Evolutionary conservation across 139 green algal species (phyloP).

Genomic region (Chlorella sp.): DNA sequence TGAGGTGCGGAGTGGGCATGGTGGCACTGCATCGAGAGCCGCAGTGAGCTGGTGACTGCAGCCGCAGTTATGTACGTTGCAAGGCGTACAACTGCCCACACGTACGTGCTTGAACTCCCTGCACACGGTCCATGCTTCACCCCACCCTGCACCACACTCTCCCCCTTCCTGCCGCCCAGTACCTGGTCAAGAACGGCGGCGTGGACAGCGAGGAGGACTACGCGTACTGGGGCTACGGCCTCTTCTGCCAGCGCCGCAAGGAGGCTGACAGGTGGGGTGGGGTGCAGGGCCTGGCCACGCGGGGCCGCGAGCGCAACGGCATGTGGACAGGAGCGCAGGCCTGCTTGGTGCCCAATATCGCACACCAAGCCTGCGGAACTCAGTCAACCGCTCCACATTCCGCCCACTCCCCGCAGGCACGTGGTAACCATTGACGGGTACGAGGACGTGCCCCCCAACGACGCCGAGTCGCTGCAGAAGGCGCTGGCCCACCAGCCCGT

Average conservation of each 20-base stretch:
- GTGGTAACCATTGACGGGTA: slow-evolving; percentile 82
- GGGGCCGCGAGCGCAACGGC: neutral
- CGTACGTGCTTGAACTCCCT: no score
- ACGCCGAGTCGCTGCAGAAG: slow-evolving; percentile 65
- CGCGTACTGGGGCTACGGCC: slow-evolving; percentile 70
- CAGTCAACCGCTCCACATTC: neutral
- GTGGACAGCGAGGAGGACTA: slow-evolving; percentile 91
- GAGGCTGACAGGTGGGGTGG: slow-evolving; percentile 43
- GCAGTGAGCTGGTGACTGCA: no score
- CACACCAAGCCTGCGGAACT: no score
- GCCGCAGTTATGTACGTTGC: no score
- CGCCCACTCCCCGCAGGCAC: slow-evolving; percentile 4
- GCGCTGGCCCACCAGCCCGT: slow-evolving; percentile 85
- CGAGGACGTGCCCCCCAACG: slow-evolving; percentile 82
- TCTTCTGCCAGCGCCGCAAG: slow-evolving; percentile 67
- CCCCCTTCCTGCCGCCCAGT: slow-evolving; percentile 9
- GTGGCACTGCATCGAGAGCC: no score
- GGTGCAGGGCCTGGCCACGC: no score
- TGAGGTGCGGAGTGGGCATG: slow-evolving; percentile 25
- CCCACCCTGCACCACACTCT: slow-evolving; percentile 19
- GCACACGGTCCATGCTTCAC: no score
- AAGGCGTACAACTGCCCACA: no score
- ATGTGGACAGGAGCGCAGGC: neutral
- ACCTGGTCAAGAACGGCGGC: slow-evolving; percentile 72
- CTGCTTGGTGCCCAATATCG: no score